A percentile compares a stretch with the other conserved stretches of the same genome.
Conservation (phyloP, 345 rosid genomes). For the Psidium guajava region DNA sequence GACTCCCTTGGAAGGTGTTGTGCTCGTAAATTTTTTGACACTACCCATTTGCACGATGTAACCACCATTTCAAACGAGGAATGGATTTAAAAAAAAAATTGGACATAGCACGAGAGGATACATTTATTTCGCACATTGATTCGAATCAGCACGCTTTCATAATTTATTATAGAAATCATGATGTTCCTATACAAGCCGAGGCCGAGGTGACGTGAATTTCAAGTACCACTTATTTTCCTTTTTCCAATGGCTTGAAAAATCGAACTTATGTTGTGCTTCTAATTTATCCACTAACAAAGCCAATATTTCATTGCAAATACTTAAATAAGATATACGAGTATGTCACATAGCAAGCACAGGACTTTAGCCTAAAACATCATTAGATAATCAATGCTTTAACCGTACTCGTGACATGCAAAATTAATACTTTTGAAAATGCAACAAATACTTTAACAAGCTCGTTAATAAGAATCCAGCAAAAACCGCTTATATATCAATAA, state of each 20-base stretch:
- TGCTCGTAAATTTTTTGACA: not conserved
- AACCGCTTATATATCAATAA: not conserved
- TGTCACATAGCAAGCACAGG: not conserved
- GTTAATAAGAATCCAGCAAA: too few species aligned
- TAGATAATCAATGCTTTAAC: too few species aligned
- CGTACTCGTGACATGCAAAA: too few species aligned
- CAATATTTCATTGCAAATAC: fast-evolving
- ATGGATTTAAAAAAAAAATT: too few species aligned
- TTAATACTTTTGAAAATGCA: too few species aligned
- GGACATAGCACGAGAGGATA: too few species aligned
- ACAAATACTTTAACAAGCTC: too few species aligned
- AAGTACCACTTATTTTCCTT: not conserved
- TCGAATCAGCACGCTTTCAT: not conserved
- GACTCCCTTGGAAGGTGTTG: not conserved
- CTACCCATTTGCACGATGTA: not conserved
- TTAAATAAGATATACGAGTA: not conserved
- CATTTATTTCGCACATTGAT: not conserved
- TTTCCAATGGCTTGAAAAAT: not conserved
- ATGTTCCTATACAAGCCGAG: not conserved
- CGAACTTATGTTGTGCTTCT: fast-evolving
- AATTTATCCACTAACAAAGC: not conserved
- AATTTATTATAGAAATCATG: not conserved
- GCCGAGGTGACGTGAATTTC: not conserved
- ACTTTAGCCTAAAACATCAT: not conserved
- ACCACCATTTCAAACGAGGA: not conserved